Evolutionary conservation across 2,329 filamentous ascomycete genomes (phyloP), one percentile per base, ranked within the genome.

Genomic region (Colletotrichum orchidophilum): DNA sequence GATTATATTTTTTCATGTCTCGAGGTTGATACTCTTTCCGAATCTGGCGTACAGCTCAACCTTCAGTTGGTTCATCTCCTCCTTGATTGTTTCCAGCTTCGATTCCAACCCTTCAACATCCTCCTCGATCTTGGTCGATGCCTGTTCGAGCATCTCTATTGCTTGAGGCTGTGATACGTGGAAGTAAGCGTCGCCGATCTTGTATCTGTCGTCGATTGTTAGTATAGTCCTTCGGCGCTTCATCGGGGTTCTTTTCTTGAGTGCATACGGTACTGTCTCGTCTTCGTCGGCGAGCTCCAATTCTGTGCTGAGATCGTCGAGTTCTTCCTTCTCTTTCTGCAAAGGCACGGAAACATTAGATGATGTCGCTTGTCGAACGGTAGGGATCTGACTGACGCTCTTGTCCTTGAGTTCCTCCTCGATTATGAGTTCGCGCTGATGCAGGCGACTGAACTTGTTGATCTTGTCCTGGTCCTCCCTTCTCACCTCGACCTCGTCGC

Each of bases 391-490:
- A 82, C 90, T 72, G 81, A 95, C 96, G 81, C 91, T 91, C 81
- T 97, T 98, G 6, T 83, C 81, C 79, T 93, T 92, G 74, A 98
- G 83, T 76, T 96, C 91, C 58, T 97, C 95, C 79, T 97, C 92
- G 3, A 98, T 81, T 3, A 87, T 82, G 39, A 93, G 87, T 80
- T 97, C 93, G 62, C 94, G 92, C 80, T 97, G 94, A 81, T 99
- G 96, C 73, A 99, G 87, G 54, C 95, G 92, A 82, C 95, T 98
- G 87, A 99, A 99, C 75, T 91, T 92, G 84, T 99, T 99, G 90
- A 99, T 99, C 84, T 96, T 97, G 85, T 98, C 95, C 83, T 99
- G 96, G 81, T 99, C 96, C 81, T 98, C 95, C 78, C 95, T 93
- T 72, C 96, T 93, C 70, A 99, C 96, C 82, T 98, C 94, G 77